Evolutionary conservation across 2,329 filamentous ascomycete genomes (phyloP).

Genomic region (Calonectria fujianensis): DNA sequence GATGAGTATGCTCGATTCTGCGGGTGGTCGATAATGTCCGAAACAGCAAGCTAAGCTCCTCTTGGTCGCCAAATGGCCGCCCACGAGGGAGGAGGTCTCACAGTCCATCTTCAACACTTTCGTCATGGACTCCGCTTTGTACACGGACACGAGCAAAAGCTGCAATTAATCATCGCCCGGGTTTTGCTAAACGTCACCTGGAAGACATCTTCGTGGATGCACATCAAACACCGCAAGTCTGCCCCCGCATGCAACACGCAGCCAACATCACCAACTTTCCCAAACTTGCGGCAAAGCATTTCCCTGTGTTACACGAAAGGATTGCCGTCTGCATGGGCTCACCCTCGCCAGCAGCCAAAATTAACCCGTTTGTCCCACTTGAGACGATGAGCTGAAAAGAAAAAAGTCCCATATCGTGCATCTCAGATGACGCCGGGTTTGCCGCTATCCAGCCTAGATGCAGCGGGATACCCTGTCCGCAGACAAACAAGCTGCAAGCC

Average conservation of each 20-base stretch:
- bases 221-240: neutral
- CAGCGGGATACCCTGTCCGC: constrained; percentile 11
- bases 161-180: neutral
- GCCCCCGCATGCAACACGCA: neutral
- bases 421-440: constrained; percentile 1
- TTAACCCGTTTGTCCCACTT: constrained; percentile 15
- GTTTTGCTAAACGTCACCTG: neutral
- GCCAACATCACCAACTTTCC: neutral
- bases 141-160: neutral
- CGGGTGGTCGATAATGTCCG: constrained; percentile 24
- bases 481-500: constrained; percentile 15
- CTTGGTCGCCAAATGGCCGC: neutral
- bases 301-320: constrained; percentile 28
- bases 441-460: constrained; percentile 14
- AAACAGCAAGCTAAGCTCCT: constrained; percentile 22
- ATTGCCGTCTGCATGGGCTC: neutral
- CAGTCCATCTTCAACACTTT: neutral
- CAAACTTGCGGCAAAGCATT: constrained; percentile 3
- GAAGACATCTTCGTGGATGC: constrained; percentile 7
- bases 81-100: constrained; percentile 3
- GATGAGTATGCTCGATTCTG: constrained; percentile 33
- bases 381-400: neutral
- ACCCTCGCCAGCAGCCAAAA: neutral
- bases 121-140: neutral
- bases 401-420: constrained; percentile 12